phyloP scores from a whole-genome alignment of 2,329 filamentous ascomycete genomes.

The Cytospora leucostoma region DNA sequence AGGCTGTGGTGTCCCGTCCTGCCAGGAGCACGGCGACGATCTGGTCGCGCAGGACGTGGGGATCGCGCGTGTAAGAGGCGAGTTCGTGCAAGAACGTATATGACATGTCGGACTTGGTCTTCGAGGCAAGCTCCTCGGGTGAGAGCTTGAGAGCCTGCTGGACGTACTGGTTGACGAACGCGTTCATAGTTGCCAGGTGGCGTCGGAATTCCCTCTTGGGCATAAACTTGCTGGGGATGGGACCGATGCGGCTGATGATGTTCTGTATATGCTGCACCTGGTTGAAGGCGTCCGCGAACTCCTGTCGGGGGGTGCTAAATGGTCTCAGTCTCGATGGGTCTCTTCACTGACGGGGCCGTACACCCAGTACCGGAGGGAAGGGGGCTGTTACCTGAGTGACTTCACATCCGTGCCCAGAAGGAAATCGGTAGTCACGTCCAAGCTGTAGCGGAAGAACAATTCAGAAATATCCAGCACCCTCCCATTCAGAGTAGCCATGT shows the following conservation, averaged over 20 bases:
- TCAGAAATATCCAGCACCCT: constrained; percentile 69
- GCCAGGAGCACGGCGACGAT: constrained; percentile 80
- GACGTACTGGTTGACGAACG: constrained; percentile 78
- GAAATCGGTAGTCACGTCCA: constrained; percentile 87
- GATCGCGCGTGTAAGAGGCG: constrained; percentile 74
- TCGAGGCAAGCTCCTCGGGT: constrained; percentile 70
- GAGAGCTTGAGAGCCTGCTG: constrained; percentile 69
- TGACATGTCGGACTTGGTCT: constrained; percentile 66
- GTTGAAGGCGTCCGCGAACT: constrained; percentile 80
- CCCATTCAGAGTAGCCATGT: constrained; percentile 62
- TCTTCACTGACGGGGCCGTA: not conserved
- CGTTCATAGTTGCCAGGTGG: constrained; percentile 68
- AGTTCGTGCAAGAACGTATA: constrained; percentile 89
- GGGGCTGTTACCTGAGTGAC: constrained; percentile 52
- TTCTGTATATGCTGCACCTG: constrained; percentile 76
- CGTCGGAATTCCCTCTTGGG: constrained; percentile 64
- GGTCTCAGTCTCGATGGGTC: constrained; percentile 7
- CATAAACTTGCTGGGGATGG: constrained; percentile 60
- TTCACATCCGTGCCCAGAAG: constrained; percentile 76
- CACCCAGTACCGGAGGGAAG: not conserved
- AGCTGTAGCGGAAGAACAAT: constrained; percentile 80
- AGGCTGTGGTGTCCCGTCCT: constrained; percentile 84
- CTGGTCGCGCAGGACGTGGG: constrained; percentile 77
- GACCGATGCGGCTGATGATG: constrained; percentile 64
- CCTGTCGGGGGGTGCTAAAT: constrained; percentile 55